Evolutionary conservation across 192 early-diverging fungal species (phyloP), one percentile per base, ranked within the genome.

Genomic region (Entophlyctis luteolus): DNA sequence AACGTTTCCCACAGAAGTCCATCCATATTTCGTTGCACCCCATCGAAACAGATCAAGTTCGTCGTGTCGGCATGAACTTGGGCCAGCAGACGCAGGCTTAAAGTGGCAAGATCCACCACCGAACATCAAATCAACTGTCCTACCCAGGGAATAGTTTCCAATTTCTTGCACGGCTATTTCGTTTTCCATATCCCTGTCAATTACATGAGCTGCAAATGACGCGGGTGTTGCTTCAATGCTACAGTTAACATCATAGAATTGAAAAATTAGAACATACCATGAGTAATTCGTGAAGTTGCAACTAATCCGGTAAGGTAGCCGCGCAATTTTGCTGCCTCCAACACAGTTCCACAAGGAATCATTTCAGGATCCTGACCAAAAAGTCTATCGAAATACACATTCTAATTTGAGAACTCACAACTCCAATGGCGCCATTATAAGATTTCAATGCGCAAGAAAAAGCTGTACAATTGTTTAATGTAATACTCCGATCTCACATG

Each of bases 101-200:
- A 96, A 99, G 66, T 89, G 89, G 78, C 96, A 97, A 5, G 72
- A 75, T 8, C 96, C 96, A 32, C 95, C 94, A 46, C 93, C 94
- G 74, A 97, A 84, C 85, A 94, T 86, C 37, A 97, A 68, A 76
- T 99, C 94, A 5, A 91, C 87, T 33, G 80, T 77, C 1, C 88
- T 79, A 20, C 93, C 94, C 4, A 96, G 80, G 25, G 87, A 81
- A 72, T 92, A 90, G 65, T 94, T 88, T 45, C 94, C 94, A 59
- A 99, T 87, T 75, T 96, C 88, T 20, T 97, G 90, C 42, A 83
- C 68, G 32, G 95, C 94, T 74, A 99, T 99, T 36, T 86, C 79
- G 42, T 89, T 72, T 65, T 79, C 78, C 37, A 72, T 83, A 52
- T 89, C 85, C 58, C 94, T 82, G 73, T 87, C 70, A 12, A 81